Conservation (phyloP, 1,139 yeast genomes). For the Lodderomyces margitis region DNA sequence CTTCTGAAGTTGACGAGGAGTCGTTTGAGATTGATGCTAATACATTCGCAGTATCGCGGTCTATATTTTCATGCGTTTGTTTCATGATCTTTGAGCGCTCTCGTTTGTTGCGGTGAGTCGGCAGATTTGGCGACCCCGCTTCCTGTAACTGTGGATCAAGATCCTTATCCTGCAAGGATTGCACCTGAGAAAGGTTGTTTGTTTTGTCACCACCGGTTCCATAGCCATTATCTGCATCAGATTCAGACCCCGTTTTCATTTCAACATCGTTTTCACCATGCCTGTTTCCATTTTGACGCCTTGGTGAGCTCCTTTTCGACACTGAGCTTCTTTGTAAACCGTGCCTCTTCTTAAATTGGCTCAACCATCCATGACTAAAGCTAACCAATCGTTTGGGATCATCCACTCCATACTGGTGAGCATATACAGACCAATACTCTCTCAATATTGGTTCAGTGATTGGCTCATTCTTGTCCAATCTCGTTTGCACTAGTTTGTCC, state of each 20-base stretch:
- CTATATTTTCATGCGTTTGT: background rate
- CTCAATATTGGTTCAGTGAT: slow-evolving; percentile 55
- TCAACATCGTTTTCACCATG: background rate
- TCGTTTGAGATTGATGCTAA: too few relatives aligned
- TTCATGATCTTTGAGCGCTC: too few relatives aligned
- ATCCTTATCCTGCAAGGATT: too few relatives aligned
- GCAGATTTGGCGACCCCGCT: too few relatives aligned
- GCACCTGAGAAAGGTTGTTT: too few relatives aligned
- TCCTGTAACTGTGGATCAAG: too few relatives aligned
- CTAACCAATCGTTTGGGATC: slow-evolving; percentile 55
- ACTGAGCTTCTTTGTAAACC: slow-evolving; percentile 38
- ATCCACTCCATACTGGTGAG: slow-evolving; percentile 56
- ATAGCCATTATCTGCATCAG: background rate
- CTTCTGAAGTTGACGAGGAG: too few relatives aligned
- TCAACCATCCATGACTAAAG: slow-evolving; percentile 62
- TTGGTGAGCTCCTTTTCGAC: background rate
- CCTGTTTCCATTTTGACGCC: background rate
- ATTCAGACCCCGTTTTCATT: background rate
- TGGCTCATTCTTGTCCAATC: slow-evolving; percentile 43
- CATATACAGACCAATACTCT: slow-evolving; percentile 55
- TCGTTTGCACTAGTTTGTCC: slow-evolving; percentile 50
- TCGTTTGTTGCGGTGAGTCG: too few relatives aligned
- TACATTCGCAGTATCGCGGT: background rate
- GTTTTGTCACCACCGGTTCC: too few relatives aligned
- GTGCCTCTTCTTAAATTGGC: slow-evolving; percentile 58